Evolutionary conservation across 495 filamentous ascomycete genomes (phyloP).

Genomic region (Aspergillus coremiiformis): DNA sequence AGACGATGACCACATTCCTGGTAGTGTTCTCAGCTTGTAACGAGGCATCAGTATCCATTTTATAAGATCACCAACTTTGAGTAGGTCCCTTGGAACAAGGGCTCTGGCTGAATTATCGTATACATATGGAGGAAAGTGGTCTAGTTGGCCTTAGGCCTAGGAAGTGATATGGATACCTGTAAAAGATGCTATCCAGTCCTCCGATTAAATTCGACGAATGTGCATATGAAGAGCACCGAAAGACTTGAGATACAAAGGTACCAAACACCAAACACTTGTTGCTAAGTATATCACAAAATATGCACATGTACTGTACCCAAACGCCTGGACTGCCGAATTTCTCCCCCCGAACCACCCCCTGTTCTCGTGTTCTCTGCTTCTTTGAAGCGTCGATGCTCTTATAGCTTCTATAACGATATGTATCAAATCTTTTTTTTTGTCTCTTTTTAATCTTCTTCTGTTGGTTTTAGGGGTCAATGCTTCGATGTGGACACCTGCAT

Average conservation of each 20-base stretch:
- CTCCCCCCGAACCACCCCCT: background rate
- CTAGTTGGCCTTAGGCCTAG: background rate
- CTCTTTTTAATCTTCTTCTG: slow-evolving; percentile 1
- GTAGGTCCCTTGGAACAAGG: too few species aligned
- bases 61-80: too few species aligned
- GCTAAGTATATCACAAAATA: slow-evolving; percentile 3
- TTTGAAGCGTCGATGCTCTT: background rate
- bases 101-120: background rate
- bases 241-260: background rate
- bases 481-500: background rate
- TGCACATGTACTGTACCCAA: slow-evolving; percentile 8
- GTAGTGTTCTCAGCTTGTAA: background rate
- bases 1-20: background rate
- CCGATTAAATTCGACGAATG: background rate
- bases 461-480: background rate
- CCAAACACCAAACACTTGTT: background rate
- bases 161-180: background rate
- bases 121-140: background rate
- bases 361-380: background rate
- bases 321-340: slow-evolving; percentile 9
- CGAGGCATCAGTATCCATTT: background rate
- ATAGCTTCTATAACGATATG: background rate
- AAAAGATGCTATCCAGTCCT: background rate
- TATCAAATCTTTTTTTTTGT: background rate
- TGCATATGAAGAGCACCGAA: background rate